phyloP scores from a whole-genome alignment of 2,329 filamentous ascomycete genomes.

The Exophiala xenobiotica region DNA sequence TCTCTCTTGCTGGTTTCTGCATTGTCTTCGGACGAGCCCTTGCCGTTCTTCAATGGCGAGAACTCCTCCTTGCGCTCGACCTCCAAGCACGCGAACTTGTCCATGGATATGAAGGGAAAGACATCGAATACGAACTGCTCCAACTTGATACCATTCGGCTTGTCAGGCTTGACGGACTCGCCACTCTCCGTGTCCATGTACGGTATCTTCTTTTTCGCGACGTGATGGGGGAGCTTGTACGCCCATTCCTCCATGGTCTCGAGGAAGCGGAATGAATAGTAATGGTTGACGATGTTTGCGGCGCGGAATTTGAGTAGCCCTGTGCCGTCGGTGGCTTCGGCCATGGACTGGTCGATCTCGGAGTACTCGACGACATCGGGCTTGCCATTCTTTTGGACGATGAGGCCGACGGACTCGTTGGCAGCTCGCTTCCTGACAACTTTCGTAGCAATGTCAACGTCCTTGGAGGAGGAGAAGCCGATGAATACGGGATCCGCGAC shows the following conservation, averaged over 20 bases:
- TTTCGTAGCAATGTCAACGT: conserved; percentile 96
- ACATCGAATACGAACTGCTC: conserved; percentile 99
- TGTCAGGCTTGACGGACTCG: conserved; percentile 81
- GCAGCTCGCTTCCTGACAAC: conserved; percentile 98
- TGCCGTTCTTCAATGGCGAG: conserved; percentile 90
- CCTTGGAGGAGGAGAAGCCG: conserved; percentile 82
- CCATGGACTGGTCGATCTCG: conserved; percentile 86
- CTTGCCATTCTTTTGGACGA: conserved; percentile 90
- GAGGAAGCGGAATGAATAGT: conserved; percentile 93
- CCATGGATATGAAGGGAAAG: conserved; percentile 81
- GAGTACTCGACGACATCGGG: conserved; percentile 98
- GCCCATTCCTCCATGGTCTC: conserved; percentile 86
- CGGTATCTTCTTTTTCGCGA: conserved; percentile 98
- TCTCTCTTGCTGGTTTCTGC: conserved; percentile 88
- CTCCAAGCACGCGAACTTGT: conserved; percentile 93
- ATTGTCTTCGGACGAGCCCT: conserved; percentile 85
- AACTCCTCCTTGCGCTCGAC: conserved; percentile 97
- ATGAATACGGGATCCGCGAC: conserved; percentile 97
- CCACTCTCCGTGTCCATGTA: conserved; percentile 73
- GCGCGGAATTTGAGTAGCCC: conserved; percentile 91
- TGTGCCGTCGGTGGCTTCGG: conserved; percentile 81
- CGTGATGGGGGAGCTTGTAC: conserved; percentile 85
- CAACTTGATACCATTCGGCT: conserved; percentile 97
- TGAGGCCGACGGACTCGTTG: conserved; percentile 91
- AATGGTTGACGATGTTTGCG: conserved; percentile 99